Base-by-base conservation (phyloP, 1,284 basidiomycete genomes). In the Cryptococcus sp. region DNA sequence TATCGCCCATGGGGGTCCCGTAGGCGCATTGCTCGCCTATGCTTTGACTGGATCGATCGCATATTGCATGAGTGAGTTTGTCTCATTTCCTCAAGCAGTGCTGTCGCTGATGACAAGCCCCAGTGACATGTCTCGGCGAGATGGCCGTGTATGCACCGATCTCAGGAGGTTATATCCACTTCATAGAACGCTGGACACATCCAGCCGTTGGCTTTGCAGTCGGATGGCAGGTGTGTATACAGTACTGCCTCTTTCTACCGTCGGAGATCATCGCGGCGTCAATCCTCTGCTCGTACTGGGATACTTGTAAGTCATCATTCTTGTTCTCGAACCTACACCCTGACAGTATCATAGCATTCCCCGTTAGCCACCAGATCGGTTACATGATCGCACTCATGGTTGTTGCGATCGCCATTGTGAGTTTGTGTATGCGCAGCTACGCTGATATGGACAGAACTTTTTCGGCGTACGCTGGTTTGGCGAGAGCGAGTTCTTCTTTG, bases 211-310 rank as follows among this genome's bases (percentile, higher is more conserved):
- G 69, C 38, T 72, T 76, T 43, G 69, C 70, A 20, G 56, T 69
- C 23, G 69, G 69, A 4, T 71, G 64, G 62, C 67, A 70, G 46
- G 66, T 70, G 43, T 69, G 75, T 47, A 78, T 76, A 62, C 81
- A 83, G 46, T 83, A 84, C 66, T 80, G 57, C 40, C 84, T 87
- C 55, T 83, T 85, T 16, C 80, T 85, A 15, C 87, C 89, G 8
- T 84, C 86, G 34, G 91, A 93, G 76, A 81, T 93, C 55, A 86
- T 86, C 1, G 89, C 90, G 1, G 86, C 88, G 6, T 82, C 84
- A 37, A 84, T 91, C 53, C 77, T 93, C 45, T 79, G 91, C 59
- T 82, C 84, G 1, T 92, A 87, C 79, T 93, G 91, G 91, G 88
- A 90, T 72, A 50, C 67, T 11, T 39, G 63, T 55, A 50, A 55